phyloP scores from a whole-genome alignment of 1,139 yeast species.

The Kodamaea derodonti region DNA sequence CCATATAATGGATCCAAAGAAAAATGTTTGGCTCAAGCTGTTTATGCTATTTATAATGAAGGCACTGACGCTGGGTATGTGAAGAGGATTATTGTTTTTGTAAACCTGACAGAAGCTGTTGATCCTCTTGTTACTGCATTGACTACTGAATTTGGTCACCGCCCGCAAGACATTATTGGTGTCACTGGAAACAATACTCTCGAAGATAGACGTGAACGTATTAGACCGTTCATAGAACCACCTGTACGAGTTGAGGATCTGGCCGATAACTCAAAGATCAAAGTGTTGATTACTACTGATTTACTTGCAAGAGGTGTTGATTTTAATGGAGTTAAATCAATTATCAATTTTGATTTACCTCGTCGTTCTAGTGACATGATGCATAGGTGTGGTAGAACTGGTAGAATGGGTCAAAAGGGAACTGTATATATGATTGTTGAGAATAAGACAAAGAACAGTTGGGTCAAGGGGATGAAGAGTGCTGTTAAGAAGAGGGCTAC shows the following conservation, averaged over 20 bases:
- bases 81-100: slow-evolving; percentile 84
- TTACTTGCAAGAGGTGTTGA: slow-evolving; percentile 86
- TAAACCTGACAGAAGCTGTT: slow-evolving; percentile 70
- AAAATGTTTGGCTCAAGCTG: slow-evolving; percentile 81
- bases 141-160: slow-evolving; percentile 50
- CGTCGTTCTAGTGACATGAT: slow-evolving; percentile 78
- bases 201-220: slow-evolving; percentile 52
- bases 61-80: slow-evolving; percentile 74
- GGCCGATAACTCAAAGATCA: slow-evolving; percentile 29
- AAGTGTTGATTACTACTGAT: slow-evolving; percentile 86
- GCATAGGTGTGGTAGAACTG: slow-evolving; percentile 93
- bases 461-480: slow-evolving; percentile 82
- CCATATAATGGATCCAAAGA: slow-evolving; percentile 83
- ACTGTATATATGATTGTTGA: slow-evolving; percentile 74
- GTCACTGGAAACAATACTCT: slow-evolving; percentile 63
- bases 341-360: slow-evolving; percentile 83
- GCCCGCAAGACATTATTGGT: slow-evolving; percentile 44
- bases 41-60: slow-evolving; percentile 81
- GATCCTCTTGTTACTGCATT: slow-evolving; percentile 53
- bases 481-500: slow-evolving; percentile 55
- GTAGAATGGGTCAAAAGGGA: slow-evolving; percentile 86
- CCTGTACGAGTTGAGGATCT: slow-evolving; percentile 39
- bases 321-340: slow-evolving; percentile 77
- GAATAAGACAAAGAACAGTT: slow-evolving; percentile 62
- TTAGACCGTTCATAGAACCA: slow-evolving; percentile 61